Evolutionary conservation across 345 rosid genomes (phyloP).

Genomic region (Sisymbrium altissimum): DNA sequence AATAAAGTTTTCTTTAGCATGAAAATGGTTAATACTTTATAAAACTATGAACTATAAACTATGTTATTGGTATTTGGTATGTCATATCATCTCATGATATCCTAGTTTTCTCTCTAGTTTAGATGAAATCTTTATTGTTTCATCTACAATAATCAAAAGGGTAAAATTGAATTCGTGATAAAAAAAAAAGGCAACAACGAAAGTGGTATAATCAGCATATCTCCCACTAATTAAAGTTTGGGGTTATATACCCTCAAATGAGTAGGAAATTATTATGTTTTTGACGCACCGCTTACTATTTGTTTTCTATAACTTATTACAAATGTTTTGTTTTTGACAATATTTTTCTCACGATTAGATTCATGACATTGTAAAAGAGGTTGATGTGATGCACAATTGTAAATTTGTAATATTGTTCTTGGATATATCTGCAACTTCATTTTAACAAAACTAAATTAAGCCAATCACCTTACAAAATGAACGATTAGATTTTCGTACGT

Average conservation of each 20-base stretch:
- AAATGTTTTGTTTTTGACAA: not conserved
- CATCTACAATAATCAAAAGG: too few relatives aligned
- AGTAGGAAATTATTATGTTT: conserved; percentile 45
- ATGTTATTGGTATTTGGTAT: not conserved
- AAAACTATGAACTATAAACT: too few relatives aligned
- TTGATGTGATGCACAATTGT: conserved; percentile 11
- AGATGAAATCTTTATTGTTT: too few relatives aligned
- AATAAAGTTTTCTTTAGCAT: too few relatives aligned
- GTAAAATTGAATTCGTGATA: too few relatives aligned
- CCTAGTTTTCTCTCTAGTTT: too few relatives aligned
- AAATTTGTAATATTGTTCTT: conserved; percentile 12
- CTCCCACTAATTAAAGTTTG: not conserved
- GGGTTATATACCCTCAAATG: conserved; percentile 34
- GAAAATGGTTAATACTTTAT: not conserved
- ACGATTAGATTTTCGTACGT: conserved; percentile 5
- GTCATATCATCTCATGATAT: not conserved
- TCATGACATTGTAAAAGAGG: conserved; percentile 19
- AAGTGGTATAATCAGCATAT: not conserved
- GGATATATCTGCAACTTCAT: not conserved
- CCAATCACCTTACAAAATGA: not conserved
- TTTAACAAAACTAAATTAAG: not conserved
- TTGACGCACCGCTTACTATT: not conserved
- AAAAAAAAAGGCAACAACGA: not conserved
- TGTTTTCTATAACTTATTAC: not conserved
- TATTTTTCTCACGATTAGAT: not conserved